Percentiles rank a stretch among this genome's conserved stretches.
Evolutionary conservation across 1,284 basidiomycete genomes (phyloP).

Genomic region (Gymnopus androsaceus): DNA sequence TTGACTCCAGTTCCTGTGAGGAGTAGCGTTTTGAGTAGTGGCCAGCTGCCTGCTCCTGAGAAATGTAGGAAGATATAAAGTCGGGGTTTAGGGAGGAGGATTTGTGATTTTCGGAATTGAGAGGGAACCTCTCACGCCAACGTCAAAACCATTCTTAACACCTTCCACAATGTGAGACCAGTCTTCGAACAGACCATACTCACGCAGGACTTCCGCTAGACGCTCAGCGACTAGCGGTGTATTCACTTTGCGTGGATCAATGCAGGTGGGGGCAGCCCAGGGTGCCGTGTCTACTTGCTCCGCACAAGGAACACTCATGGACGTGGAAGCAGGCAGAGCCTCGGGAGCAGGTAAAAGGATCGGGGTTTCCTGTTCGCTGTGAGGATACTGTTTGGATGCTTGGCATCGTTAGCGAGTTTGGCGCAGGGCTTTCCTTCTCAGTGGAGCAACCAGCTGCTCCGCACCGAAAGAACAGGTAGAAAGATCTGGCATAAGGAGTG

Average conservation of each 20-base stretch:
- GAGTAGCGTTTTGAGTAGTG: constrained; percentile 32
- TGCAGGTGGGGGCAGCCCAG: too few relatives aligned
- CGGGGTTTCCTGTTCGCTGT: too few relatives aligned
- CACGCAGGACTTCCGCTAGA: neutral
- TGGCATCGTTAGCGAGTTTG: too few relatives aligned
- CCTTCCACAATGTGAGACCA: neutral
- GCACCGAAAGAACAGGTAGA: too few relatives aligned
- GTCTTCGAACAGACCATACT: neutral
- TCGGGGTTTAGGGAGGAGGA: constrained; percentile 30
- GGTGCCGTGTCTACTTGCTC: too few relatives aligned
- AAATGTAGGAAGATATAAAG: constrained; percentile 32
- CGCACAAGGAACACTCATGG: too few relatives aligned
- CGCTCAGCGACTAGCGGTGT: neutral
- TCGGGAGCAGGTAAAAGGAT: too few relatives aligned
- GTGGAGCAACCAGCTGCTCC: too few relatives aligned
- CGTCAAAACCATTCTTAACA: constrained; percentile 34
- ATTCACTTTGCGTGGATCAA: neutral
- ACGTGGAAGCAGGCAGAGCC: too few relatives aligned
- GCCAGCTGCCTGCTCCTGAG: constrained; percentile 31
- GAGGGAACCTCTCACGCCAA: constrained; percentile 25
- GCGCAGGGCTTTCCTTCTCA: too few relatives aligned
- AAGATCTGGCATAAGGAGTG: too few relatives aligned
- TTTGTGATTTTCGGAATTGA: constrained; percentile 29
- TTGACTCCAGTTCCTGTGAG: constrained; percentile 28
- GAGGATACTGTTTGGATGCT: too few relatives aligned